Base-by-base conservation (phyloP, 352 stramenopile species). In the Blastocystis hominis region DNA sequence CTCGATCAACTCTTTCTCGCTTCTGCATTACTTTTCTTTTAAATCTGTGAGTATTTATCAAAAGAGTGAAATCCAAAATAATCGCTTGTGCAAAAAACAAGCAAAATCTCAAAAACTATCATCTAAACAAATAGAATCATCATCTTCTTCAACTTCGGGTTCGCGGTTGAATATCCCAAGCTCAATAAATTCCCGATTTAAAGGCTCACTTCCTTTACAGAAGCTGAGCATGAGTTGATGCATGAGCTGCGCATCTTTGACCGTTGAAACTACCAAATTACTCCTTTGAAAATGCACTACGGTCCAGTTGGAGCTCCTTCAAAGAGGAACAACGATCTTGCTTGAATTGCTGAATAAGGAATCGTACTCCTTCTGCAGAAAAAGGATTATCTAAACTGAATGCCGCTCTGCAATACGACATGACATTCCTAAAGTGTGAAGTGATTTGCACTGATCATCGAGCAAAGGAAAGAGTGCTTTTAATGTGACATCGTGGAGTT, bases 1-100 rank as follows among this genome's bases (percentile, higher is more conserved):
- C 72, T 53, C 72, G 30, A 68, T 84, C 72, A 7, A 84, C 72
- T 46, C 20, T 84, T 68, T 84, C 72, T 66, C 38, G n/a, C 62
- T 69, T 66, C 47, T 84, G 72, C 72, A 84, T 84, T 30, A 17
- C 4, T 30, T 53, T n/a, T 66, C 24, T 66, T 20, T 59, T n/a
- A n/a, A 13, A 59, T n/a, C n/a, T n/a, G n/a, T 20, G 13, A 20
- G n/a, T 59, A 59, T 59, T 20, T 59, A 20, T 59, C 50, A 59
- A 59, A 59, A n/a, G n/a, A n/a, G 10, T n/a, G n/a, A 59, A 59
- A 59, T 20, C 50, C 0, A 0, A 13, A 20, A 59, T 59, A n/a
- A n/a, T 59, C 50, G 50, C n/a, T n/a, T 59, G 13, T 0, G 50
- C 50, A 59, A 59, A 59, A 59, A 59, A 59, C 50, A 59, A 59